Conservation (phyloP, 139 green algal genomes). For the Trebouxia sp. region DNA sequence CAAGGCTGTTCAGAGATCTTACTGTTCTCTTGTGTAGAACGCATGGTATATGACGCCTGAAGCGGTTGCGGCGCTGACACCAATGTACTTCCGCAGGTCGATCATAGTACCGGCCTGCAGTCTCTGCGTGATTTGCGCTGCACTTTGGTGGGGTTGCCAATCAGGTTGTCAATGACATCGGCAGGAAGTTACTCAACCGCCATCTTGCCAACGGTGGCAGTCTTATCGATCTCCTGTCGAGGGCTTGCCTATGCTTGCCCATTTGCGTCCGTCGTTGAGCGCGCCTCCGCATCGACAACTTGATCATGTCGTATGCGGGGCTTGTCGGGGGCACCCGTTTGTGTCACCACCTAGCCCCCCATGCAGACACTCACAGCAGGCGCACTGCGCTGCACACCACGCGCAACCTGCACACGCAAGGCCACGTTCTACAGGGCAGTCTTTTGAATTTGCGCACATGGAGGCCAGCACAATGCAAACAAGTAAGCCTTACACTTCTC, state of each 20-base stretch:
- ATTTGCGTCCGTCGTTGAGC: too few relatives aligned
- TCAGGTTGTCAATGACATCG: neutral
- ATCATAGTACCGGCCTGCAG: too few relatives aligned
- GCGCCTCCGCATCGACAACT: too few relatives aligned
- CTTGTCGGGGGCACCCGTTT: neutral
- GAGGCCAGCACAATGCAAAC: neutral
- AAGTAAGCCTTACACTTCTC: neutral
- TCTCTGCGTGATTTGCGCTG: too few relatives aligned
- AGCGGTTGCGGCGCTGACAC: conserved; percentile 49
- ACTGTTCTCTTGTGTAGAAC: conserved; percentile 89
- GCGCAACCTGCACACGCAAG: neutral
- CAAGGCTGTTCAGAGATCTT: conserved; percentile 35
- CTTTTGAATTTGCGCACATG: neutral
- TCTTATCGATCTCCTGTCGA: neutral
- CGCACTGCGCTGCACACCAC: neutral
- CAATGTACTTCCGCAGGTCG: conserved; percentile 57
- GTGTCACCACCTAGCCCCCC: neutral
- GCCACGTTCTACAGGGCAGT: neutral
- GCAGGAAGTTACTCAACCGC: neutral
- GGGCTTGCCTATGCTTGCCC: too few relatives aligned
- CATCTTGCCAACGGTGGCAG: neutral
- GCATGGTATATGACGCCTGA: conserved; percentile 86
- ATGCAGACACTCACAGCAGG: neutral
- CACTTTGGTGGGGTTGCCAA: too few relatives aligned
- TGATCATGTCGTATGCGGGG: neutral